Evolutionary conservation across 305 asterid species (phyloP), one percentile per base, ranked within the genome.

Genomic region (Fraxinus angustifolia): DNA sequence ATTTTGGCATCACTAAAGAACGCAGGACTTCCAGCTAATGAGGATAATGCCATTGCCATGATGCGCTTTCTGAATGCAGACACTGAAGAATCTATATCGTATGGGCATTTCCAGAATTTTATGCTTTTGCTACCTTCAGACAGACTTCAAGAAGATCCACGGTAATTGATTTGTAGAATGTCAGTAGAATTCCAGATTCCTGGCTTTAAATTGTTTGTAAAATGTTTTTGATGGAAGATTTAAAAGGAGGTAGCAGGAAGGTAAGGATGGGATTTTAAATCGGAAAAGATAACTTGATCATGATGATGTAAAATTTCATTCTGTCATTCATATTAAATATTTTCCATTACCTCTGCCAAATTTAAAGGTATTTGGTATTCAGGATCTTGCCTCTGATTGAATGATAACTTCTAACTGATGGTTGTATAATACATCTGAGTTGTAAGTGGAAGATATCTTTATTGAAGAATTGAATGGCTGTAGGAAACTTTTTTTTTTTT

Each of bases 31-130:
- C 99, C 99, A 14, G 92, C 99, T 1, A 92, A 96, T 87, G 99
- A 96, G 85, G 99, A 96, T 89, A 96, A 94, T 88, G 99, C 98
- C 75, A 91, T 96, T 82, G 99, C 97, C 50, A 96, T 96, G 99
- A 92, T 96, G 99, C 97, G 98, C 71, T 96, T 96, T 90, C 90
- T 96, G 45, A 96, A 94, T 87, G 92, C 94, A 2, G 98, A 96
- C 82, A 86, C 93, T 0, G 98, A 92, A 86, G 96, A 89, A 87
- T 96, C 98, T 45, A 94, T 96, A 85, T 96, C 99, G 19, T 96
- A 96, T 82, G 98, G 99, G 68, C 99, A 91, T 92, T 96, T 96
- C 71, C 89, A 98, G 72, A 93, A 93, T 82, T 96, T 96, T 88
- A 96, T 96, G 99, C 91, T 96, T 80, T 87, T 96, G 87, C 97